These are phyloP conservation scores for Fusarium udum DNA, from an alignment of 2,329 filamentous ascomycete species.

Conservation along the genomic window DNA sequence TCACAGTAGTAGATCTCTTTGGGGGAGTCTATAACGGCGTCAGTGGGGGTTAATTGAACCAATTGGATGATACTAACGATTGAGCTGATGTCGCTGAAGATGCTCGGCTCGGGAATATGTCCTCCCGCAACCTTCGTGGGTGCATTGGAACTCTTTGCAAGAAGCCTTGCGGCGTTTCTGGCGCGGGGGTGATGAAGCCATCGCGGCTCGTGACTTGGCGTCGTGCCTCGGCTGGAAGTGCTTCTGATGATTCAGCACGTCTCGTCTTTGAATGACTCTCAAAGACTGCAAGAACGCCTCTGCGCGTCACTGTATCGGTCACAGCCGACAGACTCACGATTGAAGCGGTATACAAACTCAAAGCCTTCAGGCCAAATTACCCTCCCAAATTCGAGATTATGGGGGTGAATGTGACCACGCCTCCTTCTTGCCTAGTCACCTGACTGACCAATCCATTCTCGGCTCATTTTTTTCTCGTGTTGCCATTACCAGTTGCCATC, in stretches of 20 bases:
- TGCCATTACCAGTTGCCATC: slow-evolving; percentile 5
- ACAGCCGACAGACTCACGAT: neutral
- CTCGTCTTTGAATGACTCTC: neutral
- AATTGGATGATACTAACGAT: slow-evolving; percentile 28
- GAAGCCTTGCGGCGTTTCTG: slow-evolving; percentile 46
- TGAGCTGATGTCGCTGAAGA: slow-evolving; percentile 42
- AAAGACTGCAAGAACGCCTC: neutral
- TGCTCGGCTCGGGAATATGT: slow-evolving; percentile 44
- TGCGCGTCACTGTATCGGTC: neutral
- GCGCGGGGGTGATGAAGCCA: slow-evolving; percentile 43
- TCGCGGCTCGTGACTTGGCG: slow-evolving; percentile 28
- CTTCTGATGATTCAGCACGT: neutral
- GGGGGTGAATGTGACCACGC: slow-evolving; percentile 29
- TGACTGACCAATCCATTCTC: slow-evolving; percentile 30
- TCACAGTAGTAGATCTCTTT: slow-evolving; percentile 46
- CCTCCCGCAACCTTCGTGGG: slow-evolving; percentile 43
- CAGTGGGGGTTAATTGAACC: slow-evolving; percentile 1
- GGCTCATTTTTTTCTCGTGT: slow-evolving; percentile 16
- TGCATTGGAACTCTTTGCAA: slow-evolving; percentile 45
- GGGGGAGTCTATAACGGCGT: slow-evolving; percentile 39
- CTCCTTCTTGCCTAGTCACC: slow-evolving; percentile 28
- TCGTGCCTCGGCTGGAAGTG: slow-evolving; percentile 15
- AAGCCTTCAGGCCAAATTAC: neutral
- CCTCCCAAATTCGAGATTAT: slow-evolving; percentile 32
- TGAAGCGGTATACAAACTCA: slow-evolving; percentile 10